Base-by-base conservation (phyloP, 148 eudicot genomes). In the Agrostemma githago region DNA sequence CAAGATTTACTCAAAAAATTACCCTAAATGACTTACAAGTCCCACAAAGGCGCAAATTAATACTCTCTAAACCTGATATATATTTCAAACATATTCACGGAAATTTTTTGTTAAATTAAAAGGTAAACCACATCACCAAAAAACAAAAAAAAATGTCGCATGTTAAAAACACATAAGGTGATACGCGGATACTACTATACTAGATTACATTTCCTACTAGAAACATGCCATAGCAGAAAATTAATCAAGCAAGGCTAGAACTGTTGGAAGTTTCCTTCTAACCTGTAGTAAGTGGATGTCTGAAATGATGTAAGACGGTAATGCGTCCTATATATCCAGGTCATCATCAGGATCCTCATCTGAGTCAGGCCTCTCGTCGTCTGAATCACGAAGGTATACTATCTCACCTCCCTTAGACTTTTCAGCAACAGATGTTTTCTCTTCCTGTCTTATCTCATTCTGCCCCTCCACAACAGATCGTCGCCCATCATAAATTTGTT, bases 341-440 rank as follows among this genome's bases (percentile, higher is more conserved):
- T 95, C 84, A 62, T 82, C 84, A 71, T 82, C 84, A 51, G 82
- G 81, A 68, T 82, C 84, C 60, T 82, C 84, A 62, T 82, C 84
- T 8, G 84, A 95, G 80, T 95, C 99, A 20, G 97, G 97, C 88
- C 81, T 85, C 81, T 95, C 99, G 78, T 95, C 99, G 62, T 95
- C 97, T 74, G 99, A 95, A 86, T 95, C 99, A 67, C 99, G 97
- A 69, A 88, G 73, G 79, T 95, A 95, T 64, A 87, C 77, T 8
- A 95, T 95, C 84, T 92, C 96, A 9, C 98, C 97, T 78, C 37
- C 80, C 38, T 84, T 86, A 68, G 92, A 77, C 69, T 81, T 89
- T 73, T 81, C 88, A 12, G 56, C 48, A 8, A 51, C 66, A 41
- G 65, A 76, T 64, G 68, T 38, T 60, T 85, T 84, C 74, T 85